Evolutionary conservation across 1,139 yeast genomes (phyloP).

Genomic region (Blastobotrys persicus): DNA sequence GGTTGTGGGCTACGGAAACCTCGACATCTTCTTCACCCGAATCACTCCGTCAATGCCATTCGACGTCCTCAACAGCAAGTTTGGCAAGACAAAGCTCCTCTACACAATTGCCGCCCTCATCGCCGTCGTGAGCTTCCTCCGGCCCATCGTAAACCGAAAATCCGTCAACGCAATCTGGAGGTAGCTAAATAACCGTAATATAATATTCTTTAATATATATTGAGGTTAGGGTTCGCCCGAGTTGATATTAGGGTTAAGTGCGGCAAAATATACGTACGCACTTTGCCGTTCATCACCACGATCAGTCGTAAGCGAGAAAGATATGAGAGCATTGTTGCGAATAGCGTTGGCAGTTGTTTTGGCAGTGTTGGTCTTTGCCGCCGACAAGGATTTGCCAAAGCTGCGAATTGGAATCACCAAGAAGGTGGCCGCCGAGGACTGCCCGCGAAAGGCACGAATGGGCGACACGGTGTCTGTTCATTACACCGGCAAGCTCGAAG

Average conservation of each 20-base stretch:
- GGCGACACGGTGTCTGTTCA: constrained; percentile 74
- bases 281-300: background rate
- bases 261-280: background rate
- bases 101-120: constrained; percentile 57
- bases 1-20: constrained; percentile 58
- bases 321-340: background rate
- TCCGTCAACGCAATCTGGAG: constrained; percentile 29
- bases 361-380: constrained; percentile 11
- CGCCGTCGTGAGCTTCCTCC: constrained; percentile 46
- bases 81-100: constrained; percentile 64
- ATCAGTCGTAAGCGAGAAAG: background rate
- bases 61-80: constrained; percentile 66
- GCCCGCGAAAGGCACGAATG: constrained; percentile 52
- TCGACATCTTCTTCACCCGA: constrained; percentile 71
- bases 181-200: too few species aligned
- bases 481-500: constrained; percentile 66
- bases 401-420: constrained; percentile 43
- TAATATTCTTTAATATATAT: too few species aligned
- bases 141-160: constrained; percentile 58
- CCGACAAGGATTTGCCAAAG: constrained; percentile 28
- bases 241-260: too few species aligned
- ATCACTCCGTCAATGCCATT: constrained; percentile 81
- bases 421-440: constrained; percentile 49
- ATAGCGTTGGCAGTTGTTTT: constrained; percentile 3
- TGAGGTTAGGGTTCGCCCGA: too few species aligned